Conservation (phyloP, 106 monocot species). For the Dioscorea alata region DNA sequence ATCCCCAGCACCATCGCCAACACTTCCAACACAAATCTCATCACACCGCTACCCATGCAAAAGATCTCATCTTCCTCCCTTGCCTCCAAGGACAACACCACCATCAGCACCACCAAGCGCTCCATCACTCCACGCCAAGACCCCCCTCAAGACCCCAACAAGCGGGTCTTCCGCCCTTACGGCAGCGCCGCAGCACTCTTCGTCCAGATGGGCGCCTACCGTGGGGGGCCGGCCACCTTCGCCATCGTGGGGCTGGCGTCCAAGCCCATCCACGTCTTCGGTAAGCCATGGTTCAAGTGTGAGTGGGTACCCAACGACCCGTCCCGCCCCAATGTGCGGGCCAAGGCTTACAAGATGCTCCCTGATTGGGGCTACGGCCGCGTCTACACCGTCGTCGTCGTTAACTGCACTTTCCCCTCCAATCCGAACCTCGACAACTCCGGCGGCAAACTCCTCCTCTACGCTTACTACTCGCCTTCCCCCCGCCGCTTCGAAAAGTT, state of each 20-base stretch:
- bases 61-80: background rate
- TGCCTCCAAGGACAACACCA: background rate
- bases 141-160: constrained; percentile 42
- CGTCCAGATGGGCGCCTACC: constrained; percentile 89
- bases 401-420: constrained; percentile 82
- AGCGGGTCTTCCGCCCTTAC: constrained; percentile 58
- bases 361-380: constrained; percentile 97
- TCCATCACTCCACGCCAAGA: background rate
- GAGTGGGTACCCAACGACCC: constrained; percentile 65
- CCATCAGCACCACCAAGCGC: background rate
- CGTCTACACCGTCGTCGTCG: constrained; percentile 90
- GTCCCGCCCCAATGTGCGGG: constrained; percentile 16
- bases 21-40: background rate
- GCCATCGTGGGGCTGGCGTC: constrained; percentile 79
- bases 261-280: constrained; percentile 84
- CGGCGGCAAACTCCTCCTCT: constrained; percentile 64
- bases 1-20: constrained; percentile 1
- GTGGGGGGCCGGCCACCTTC: constrained; percentile 75
- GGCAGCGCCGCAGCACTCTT: constrained; percentile 88
- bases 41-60: background rate
- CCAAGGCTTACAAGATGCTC: constrained; percentile 70
- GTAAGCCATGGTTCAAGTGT: constrained; percentile 90
- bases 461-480: constrained; percentile 71
- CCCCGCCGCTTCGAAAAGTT: constrained; percentile 52
- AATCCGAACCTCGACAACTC: constrained; percentile 69